A percentile compares a stretch with the other conserved stretches of the same genome.
Evolutionary conservation across 805 yeast genomes (phyloP).

Genomic region (Saccharomyces cerevisiae): DNA sequence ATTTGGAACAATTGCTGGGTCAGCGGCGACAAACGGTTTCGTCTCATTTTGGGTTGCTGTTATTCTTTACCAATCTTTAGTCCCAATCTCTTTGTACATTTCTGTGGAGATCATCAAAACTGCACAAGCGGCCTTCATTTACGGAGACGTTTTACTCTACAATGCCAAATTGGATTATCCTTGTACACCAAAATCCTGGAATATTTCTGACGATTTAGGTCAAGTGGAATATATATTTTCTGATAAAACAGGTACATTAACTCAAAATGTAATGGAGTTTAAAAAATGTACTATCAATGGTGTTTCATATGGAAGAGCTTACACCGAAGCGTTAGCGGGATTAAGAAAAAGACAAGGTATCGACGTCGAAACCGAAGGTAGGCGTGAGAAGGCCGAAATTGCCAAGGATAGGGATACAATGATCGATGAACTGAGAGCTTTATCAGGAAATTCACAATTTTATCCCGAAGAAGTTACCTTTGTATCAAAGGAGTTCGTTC

Average conservation of each 20-base stretch:
- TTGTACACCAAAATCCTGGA: slow-evolving; percentile 80
- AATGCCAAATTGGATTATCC: slow-evolving; percentile 65
- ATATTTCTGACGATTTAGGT: slow-evolving; percentile 77
- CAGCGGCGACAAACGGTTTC: slow-evolving; percentile 60
- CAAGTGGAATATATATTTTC: slow-evolving; percentile 79
- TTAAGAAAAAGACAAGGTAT: slow-evolving; percentile 69
- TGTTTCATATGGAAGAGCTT: slow-evolving; percentile 64
- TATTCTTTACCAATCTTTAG: slow-evolving; percentile 68
- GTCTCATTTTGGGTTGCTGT: slow-evolving; percentile 69
- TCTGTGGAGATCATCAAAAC: slow-evolving; percentile 78
- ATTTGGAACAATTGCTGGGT: slow-evolving; percentile 58
- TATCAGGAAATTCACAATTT: slow-evolving; percentile 34
- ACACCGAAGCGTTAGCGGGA: slow-evolving; percentile 78
- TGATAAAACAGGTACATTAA: slow-evolving; percentile 78
- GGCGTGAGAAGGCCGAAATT: slow-evolving; percentile 45
- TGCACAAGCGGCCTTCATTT: slow-evolving; percentile 72
- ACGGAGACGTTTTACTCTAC: slow-evolving; percentile 66
- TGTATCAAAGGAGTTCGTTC: slow-evolving; percentile 55
- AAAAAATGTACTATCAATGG: slow-evolving; percentile 75
- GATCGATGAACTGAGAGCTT: slow-evolving; percentile 39
- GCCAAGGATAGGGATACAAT: slow-evolving; percentile 50
- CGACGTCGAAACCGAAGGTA: slow-evolving; percentile 57
- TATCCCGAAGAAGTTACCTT: slow-evolving; percentile 61
- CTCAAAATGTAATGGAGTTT: slow-evolving; percentile 81
- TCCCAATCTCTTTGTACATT: slow-evolving; percentile 75